Evolutionary conservation across 352 stramenopile genomes (phyloP), one percentile per base, ranked within the genome.

Genomic region (Phytophthora litchii): DNA sequence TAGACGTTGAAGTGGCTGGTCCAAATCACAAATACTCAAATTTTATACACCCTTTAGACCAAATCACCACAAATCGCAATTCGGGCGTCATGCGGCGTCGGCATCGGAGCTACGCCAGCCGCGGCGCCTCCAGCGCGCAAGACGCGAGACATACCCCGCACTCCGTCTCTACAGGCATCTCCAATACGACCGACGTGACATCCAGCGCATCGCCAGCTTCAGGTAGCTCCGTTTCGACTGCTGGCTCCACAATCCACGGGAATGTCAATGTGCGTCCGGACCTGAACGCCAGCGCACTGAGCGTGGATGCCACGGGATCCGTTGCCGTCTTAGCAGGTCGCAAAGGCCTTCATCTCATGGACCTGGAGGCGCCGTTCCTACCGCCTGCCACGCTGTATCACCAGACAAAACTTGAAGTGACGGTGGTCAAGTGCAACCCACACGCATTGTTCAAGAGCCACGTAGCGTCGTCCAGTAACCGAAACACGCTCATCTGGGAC

Each of bases 401-500:
- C 45, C 83, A 91, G 68, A 94, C 80, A 43, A 91, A 92, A 21
- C 85, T 86, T 50, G 83, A 92, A 37, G 84, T 93, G 41, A 65
- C 80, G 2, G 86, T 93, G 23, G 86, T 89, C 35, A 84, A 88
- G 53, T 95, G 85, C 62, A 91, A 89, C 47, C 86, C 83, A 32
- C 80, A 91, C 37, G 68, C 71, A 29, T 62, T 78, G n/a, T 87
- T 81, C 63, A 78, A 79, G 56, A 73, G 65, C 54, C 70, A 82
- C 59, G 83, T 93, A 21, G 83, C 84, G 5, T 91, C 86, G 12
- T 91, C 86, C 34, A 90, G 82, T 37, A 90, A 93, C 67, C 74
- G 86, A 38, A 88, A 91, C 55, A 91, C 83, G 34, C 76, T 95
- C 38, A 80, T 95, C 31, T 95, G 86, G 86, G 74, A 92, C 54